These are phyloP conservation scores for Aspergillus asperescens DNA, from an alignment of 495 filamentous ascomycete genomes.

Conservation along the genomic window DNA sequence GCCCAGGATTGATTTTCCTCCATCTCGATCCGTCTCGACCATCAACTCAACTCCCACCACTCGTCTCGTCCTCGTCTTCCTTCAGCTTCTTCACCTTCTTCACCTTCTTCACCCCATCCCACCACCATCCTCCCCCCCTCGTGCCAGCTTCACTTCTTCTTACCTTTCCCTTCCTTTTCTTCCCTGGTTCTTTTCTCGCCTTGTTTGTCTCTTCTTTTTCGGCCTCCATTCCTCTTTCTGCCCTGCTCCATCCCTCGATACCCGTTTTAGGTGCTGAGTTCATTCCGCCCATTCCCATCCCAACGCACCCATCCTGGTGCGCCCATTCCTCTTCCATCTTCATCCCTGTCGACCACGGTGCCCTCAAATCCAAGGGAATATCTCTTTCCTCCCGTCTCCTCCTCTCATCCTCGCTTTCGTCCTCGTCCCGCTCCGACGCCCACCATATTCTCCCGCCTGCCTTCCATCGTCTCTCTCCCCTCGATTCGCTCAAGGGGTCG, in stretches of 20 bases:
- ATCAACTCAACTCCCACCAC: not conserved
- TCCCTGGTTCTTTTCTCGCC: conserved; percentile 14
- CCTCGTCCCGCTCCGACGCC: conserved; percentile 18
- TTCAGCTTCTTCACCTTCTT: conserved; percentile 7
- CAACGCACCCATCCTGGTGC: conserved; percentile 18
- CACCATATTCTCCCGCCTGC: conserved; percentile 20
- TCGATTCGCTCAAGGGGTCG: conserved; percentile 40
- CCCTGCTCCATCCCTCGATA: conserved; percentile 19
- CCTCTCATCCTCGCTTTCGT: conserved; percentile 17
- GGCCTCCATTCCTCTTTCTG: conserved; percentile 11
- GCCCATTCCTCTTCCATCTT: conserved; percentile 29
- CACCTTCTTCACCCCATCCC: not conserved
- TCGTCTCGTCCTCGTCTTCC: conserved; percentile 6
- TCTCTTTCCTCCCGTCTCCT: not conserved
- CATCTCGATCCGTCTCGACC: conserved; percentile 5
- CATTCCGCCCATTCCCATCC: conserved; percentile 20
- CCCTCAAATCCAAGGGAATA: conserved; percentile 9
- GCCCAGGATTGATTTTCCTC: conserved; percentile 6
- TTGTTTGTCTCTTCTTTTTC: conserved; percentile 4
- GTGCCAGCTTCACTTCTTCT: conserved; percentile 5
- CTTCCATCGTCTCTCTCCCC: conserved; percentile 34
- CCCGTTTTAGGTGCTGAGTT: conserved; percentile 19
- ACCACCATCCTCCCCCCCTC: not conserved
- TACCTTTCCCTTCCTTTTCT: conserved; percentile 2
- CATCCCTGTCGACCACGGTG: conserved; percentile 40